Percentiles rank a stretch among this genome's conserved stretches.
These are phyloP conservation scores for Colletotrichum simmondsii DNA, from an alignment of 2,329 filamentous ascomycete genomes.

Conservation along the genomic window DNA sequence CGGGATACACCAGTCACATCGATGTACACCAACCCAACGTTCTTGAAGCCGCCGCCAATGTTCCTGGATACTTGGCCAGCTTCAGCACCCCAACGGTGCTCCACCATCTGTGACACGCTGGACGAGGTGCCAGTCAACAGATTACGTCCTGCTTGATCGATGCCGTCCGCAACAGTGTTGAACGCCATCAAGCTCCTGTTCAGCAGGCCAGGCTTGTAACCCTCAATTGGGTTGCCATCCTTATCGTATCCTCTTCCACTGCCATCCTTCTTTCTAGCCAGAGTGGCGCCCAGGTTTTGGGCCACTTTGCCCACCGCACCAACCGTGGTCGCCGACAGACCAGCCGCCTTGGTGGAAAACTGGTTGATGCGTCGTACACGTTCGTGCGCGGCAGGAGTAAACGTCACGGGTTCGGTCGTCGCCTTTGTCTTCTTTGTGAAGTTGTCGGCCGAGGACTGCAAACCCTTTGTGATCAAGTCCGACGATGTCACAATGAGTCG, in stretches of 20 bases:
- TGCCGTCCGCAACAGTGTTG: slow-evolving; percentile 91
- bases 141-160: slow-evolving; percentile 86
- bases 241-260: slow-evolving; percentile 71
- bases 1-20: slow-evolving; percentile 94
- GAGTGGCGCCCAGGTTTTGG: slow-evolving; percentile 86
- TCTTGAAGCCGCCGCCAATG: slow-evolving; percentile 89
- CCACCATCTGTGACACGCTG: slow-evolving; percentile 86
- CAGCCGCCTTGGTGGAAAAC: slow-evolving; percentile 83
- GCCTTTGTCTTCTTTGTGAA: slow-evolving; percentile 87
- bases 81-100: slow-evolving; percentile 89
- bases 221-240: slow-evolving; percentile 71
- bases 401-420: slow-evolving; percentile 83
- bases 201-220: slow-evolving; percentile 89
- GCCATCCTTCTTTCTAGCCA: slow-evolving; percentile 68
- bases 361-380: slow-evolving; percentile 90
- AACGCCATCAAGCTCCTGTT: slow-evolving; percentile 99
- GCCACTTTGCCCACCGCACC: slow-evolving; percentile 85
- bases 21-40: slow-evolving; percentile 96
- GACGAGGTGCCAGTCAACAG: slow-evolving; percentile 79
- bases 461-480: slow-evolving; percentile 78
- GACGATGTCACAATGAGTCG: slow-evolving; percentile 92
- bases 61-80: slow-evolving; percentile 81
- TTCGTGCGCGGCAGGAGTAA: slow-evolving; percentile 84
- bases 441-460: slow-evolving; percentile 80
- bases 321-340: slow-evolving; percentile 85